A percentile compares a stretch with the other conserved stretches of the same genome.
Evolutionary conservation across 1,284 basidiomycete genomes (phyloP).

Genomic region (Malassezia sp.): DNA sequence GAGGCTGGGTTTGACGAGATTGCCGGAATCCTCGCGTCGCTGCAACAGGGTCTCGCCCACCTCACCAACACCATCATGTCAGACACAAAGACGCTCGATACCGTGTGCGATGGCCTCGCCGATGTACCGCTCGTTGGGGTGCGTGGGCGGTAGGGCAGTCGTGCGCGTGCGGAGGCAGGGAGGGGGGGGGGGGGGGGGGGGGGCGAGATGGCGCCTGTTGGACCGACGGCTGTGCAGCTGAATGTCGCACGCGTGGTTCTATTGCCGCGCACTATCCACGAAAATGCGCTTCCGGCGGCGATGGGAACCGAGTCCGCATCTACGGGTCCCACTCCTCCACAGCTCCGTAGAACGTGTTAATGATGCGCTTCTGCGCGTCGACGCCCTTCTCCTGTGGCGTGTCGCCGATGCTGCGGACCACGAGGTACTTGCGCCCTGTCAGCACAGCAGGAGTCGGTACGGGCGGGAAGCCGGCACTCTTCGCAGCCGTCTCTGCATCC

Average conservation of each 20-base stretch:
- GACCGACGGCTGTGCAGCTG: too few relatives aligned
- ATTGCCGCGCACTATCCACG: too few relatives aligned
- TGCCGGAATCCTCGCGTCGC: slow-evolving; percentile 27
- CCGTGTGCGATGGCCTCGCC: slow-evolving; percentile 26
- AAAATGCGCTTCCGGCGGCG: too few relatives aligned
- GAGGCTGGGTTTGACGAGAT: slow-evolving; percentile 30
- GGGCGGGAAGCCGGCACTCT: slow-evolving; percentile 48
- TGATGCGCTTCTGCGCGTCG: slow-evolving; percentile 66
- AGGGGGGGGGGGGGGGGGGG: too few relatives aligned
- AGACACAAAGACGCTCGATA: slow-evolving; percentile 36
- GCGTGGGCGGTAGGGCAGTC: slow-evolving; percentile 4
- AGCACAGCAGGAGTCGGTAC: slow-evolving; percentile 58
- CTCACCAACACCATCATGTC: slow-evolving; percentile 30
- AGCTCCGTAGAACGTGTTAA: slow-evolving; percentile 70
- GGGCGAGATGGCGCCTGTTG: too few relatives aligned
- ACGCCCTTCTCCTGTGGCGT: slow-evolving; percentile 55
- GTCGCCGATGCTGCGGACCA: slow-evolving; percentile 52
- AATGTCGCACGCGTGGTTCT: too few relatives aligned
- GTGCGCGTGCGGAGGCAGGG: too few relatives aligned
- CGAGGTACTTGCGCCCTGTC: slow-evolving; percentile 73
- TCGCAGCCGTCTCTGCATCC: slow-evolving; percentile 32
- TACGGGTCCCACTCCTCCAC: slow-evolving; percentile 59
- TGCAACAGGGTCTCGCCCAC: slow-evolving; percentile 41
- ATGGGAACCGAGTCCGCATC: too few relatives aligned
- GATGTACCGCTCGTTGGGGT: slow-evolving; percentile 36